These are phyloP conservation scores for Metrosideros polymorpha DNA, from an alignment of 441 rosid species.

Conservation along the genomic window DNA sequence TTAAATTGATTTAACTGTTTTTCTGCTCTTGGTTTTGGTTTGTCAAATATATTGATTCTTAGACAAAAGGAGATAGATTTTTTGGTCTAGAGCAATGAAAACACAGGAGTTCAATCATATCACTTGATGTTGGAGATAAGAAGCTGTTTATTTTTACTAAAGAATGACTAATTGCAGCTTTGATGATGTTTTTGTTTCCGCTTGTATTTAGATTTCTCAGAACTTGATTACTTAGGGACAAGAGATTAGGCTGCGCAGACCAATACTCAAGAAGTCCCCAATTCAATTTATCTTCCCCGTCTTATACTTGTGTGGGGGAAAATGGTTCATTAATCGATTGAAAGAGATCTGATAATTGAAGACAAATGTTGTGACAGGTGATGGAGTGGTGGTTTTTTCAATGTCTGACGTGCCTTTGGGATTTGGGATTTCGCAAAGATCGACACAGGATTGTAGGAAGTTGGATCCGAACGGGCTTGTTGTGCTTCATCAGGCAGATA, in stretches of 20 bases:
- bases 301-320: background rate
- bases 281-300: background rate
- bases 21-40: background rate
- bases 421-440: conserved; percentile 77
- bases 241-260: background rate
- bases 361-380: conserved; percentile 14
- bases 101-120: background rate
- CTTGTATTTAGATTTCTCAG: background rate
- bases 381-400: conserved; percentile 87
- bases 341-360: background rate
- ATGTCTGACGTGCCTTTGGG: conserved; percentile 90
- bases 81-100: background rate
- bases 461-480: conserved; percentile 85
- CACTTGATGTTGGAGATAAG: background rate
- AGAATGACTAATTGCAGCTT: background rate
- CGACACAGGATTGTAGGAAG: conserved; percentile 83
- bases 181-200: background rate
- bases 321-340: background rate
- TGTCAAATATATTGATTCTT: background rate
- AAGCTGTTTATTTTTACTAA: background rate
- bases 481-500: conserved; percentile 79
- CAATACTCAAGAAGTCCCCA: background rate
- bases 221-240: background rate
- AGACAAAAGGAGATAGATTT: background rate
- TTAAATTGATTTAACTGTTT: no score